Base-by-base conservation (phyloP, 768 basidiomycete genomes). In the Termitomyces sp. region DNA sequence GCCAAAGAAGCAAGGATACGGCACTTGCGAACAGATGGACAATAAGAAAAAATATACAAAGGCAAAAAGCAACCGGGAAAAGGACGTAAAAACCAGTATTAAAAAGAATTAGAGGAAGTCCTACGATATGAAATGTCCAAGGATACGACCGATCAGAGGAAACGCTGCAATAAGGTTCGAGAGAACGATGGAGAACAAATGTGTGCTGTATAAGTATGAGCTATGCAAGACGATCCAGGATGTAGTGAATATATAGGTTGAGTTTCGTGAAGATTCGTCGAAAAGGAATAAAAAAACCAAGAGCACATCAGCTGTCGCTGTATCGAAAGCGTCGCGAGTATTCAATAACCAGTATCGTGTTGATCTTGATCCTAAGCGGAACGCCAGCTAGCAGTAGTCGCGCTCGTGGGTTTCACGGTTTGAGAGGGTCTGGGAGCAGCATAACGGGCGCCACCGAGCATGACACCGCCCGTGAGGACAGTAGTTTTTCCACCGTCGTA, bases 401-500 rank as follows among this genome's bases (percentile, higher is more conserved):
- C 66, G 51, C 55, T 70, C 64, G 66, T 65, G 65, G 63, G 63
- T 56, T 60, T 71, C 66, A 51, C 66, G 56, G 54, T 58, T 24
- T 42, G 53, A 19, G 51, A 58, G 11, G 64, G 46, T 60, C 72
- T 76, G 38, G 55, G 35, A 14, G 57, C 28, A 42, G 52, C 38
- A 26, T 43, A 77, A 66, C 58, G 56, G 8, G 65, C 74, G 47
- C 74, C 76, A 48, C 88, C 89, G 58, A 92, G 86, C 90, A 92
- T 92, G 61, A 91, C 89, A 60, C 89, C 90, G 54, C 90, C 90
- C 2, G 89, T 90, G 62, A 92, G 81, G 48, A 91, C 89, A 28
- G 89, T 90, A 51, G 90, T 92, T 79, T 90, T 90, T 60, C 90
- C 90, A 54, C 88, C 89, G 61, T 92, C 89, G 63, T 92, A 92